Evolutionary conservation across 805 yeast species (phyloP), one percentile per base, ranked within the genome.

Genomic region (Torulaspora maleeae): DNA sequence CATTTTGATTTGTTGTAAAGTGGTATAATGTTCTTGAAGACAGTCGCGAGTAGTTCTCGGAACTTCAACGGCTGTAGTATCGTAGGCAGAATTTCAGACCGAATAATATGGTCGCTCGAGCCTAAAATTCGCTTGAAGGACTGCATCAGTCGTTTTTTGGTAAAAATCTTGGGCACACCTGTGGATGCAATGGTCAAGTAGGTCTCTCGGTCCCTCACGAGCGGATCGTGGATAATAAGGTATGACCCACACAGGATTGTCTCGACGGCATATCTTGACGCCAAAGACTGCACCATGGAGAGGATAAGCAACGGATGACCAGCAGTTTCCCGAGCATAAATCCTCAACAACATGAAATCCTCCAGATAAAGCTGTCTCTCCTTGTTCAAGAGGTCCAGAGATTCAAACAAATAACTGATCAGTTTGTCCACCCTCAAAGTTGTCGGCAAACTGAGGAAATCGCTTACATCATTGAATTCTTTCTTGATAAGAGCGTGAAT

Each of bases 321-420:
- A 16, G 38, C 48, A 3, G 49, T 38, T 27, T 60, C 62, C 5
- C 59, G 53, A 1, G 63, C 50, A 41, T 60, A 62, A 2, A 62
- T 47, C 36, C 66, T 44, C 12, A 58, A 33, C 13, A 60, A 27
- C 48, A 58, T 50, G 28, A 51, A 49, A 38, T 58, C 60, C 28
- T 62, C 64, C 29, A 45, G 17, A 15, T 38, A 38, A 16, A 43
- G 30, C 15, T 35, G 36, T 13, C 40, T 22, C 4, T 47, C 36
- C 10, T 27, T 30, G 19, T 38, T 30, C 17, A 40, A 37, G 17
- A 28, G 27, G 20, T 36, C 27, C 27, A 56, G 45, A 11, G 50
- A 48, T 22, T 41, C 43, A 22, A 50, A 42, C 30, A 55, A 38
- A 28, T 36, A 43, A 19, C 50, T 45, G 34, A 52, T 51, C 20